Base-by-base conservation (phyloP, 352 stramenopile genomes). In the Phytophthora syringae region DNA sequence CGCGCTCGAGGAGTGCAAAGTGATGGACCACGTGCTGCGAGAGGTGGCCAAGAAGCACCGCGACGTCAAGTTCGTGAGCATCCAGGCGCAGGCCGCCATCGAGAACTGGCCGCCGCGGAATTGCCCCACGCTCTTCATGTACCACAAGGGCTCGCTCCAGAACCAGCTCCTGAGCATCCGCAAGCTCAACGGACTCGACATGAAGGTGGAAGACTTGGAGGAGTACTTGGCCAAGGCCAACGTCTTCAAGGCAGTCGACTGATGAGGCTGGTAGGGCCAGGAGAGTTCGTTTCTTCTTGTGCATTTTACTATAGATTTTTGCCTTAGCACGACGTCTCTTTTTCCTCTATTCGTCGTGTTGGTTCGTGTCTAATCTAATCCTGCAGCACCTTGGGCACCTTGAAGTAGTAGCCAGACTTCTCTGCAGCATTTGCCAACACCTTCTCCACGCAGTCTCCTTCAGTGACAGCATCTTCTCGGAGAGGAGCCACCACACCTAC, bases 1-100 rank as follows among this genome's bases (percentile, higher is more conserved):
- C 37, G 83, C 77, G 42, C 76, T 97, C 6, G 77, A 96, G 52
- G 93, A 97, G 60, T 97, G 91, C 80, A 92, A 94, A 32, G 76
- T 98, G 42, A 95, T 98, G 86, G 90, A 97, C 58, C 79, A 95
- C 58, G 75, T 94, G 24, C 79, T 98, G 15, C 81, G 86, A 7
- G 78, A 76, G 16, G 79, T 98, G 18, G 91, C 90, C 20, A 84
- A 82, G 62, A 90, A 87, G 54, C 90, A 98, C 67, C 84, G 83
- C 54, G 89, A 96, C 57, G 79, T 98, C 59, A 98, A 98, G 74
- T 97, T 98, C 55, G 88, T 98, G 55, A 95, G 90, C 66, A 98
- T 98, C 62, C 88, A 95, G 56, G 90, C 87, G 27, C 88, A 93
- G 55, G 82, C 89, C 7, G 94, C 87, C 25, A 92, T 98, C 45